These are phyloP conservation scores for Zopfia rhizophila DNA, from an alignment of 2,329 filamentous ascomycete species.

Conservation along the genomic window DNA sequence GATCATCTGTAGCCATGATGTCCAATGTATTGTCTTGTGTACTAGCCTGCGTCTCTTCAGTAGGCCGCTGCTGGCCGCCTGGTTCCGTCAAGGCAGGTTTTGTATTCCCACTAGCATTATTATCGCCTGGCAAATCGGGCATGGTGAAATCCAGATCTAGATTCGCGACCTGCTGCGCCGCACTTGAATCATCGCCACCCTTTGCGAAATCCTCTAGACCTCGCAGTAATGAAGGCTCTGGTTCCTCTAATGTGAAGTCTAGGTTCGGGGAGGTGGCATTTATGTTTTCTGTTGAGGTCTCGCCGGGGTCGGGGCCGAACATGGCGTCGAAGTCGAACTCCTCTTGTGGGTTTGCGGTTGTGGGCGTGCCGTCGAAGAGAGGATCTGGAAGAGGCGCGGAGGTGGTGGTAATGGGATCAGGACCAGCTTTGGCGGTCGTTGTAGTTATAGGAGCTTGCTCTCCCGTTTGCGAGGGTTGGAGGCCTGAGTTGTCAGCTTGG, in stretches of 20 bases:
- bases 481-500: conserved; percentile 7
- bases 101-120: conserved; percentile 6
- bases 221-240: conserved; percentile 39
- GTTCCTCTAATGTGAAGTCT: conserved; percentile 46
- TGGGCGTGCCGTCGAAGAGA: conserved; percentile 44
- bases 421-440: not conserved
- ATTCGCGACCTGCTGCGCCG: not conserved
- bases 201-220: conserved; percentile 52
- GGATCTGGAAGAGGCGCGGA: conserved; percentile 31
- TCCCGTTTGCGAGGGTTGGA: conserved; percentile 21
- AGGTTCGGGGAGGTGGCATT: conserved; percentile 37
- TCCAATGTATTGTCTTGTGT: conserved; percentile 28
- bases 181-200: conserved; percentile 26
- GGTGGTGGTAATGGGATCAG: conserved; percentile 26
- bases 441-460: conserved; percentile 16
- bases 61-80: not conserved
- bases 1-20: conserved; percentile 41
- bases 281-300: conserved; percentile 31
- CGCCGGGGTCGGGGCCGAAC: conserved; percentile 43
- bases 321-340: conserved; percentile 54
- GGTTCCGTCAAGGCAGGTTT: conserved; percentile 18
- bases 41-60: conserved; percentile 16
- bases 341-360: conserved; percentile 38
- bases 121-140: conserved; percentile 12
- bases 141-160: conserved; percentile 22